Percentiles rank a stretch among this genome's conserved stretches.
phyloP scores from a whole-genome alignment of 1,139 yeast species.

The Kodamaea suecica region DNA sequence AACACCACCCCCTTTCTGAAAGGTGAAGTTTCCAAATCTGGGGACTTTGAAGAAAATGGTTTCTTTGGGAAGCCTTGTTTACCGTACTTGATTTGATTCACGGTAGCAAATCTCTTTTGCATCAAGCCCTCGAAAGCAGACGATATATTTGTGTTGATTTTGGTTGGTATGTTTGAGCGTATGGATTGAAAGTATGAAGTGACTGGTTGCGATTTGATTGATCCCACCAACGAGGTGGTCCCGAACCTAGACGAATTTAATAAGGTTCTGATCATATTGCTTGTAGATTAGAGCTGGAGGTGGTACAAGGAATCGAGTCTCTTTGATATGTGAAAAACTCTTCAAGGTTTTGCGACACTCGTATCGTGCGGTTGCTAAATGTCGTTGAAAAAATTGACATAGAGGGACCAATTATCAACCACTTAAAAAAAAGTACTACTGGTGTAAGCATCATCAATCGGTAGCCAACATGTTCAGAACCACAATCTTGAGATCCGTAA shows the following conservation, averaged over 20 bases:
- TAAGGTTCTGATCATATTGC: slow-evolving; percentile 16
- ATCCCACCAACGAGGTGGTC: slow-evolving; percentile 3
- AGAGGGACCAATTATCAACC: slow-evolving; percentile 8
- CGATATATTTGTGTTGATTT: slow-evolving; percentile 7
- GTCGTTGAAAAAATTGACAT: background rate
- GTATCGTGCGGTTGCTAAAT: background rate
- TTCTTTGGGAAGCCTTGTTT: slow-evolving; percentile 54
- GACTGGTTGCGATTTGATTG: slow-evolving; percentile 3
- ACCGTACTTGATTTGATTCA: slow-evolving; percentile 71
- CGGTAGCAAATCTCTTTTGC: slow-evolving; percentile 52
- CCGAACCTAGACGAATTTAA: slow-evolving; percentile 9
- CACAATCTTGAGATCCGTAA: slow-evolving; percentile 27
- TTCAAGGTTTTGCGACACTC: background rate
- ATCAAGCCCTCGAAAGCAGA: slow-evolving; percentile 13
- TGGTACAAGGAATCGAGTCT: background rate
- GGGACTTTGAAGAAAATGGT: slow-evolving; percentile 55
- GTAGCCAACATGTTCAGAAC: slow-evolving; percentile 33
- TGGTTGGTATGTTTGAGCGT: slow-evolving; percentile 6
- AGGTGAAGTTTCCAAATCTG: slow-evolving; percentile 79
- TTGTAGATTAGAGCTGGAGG: no score
- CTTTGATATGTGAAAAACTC: background rate
- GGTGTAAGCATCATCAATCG: no score
- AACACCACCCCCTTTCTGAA: slow-evolving; percentile 92
- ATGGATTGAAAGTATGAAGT: slow-evolving; percentile 12
- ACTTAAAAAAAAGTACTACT: slow-evolving; percentile 7